These are phyloP conservation scores for Tricholoma saponaceum DNA, from an alignment of 768 basidiomycete species.

Conservation along the genomic window DNA sequence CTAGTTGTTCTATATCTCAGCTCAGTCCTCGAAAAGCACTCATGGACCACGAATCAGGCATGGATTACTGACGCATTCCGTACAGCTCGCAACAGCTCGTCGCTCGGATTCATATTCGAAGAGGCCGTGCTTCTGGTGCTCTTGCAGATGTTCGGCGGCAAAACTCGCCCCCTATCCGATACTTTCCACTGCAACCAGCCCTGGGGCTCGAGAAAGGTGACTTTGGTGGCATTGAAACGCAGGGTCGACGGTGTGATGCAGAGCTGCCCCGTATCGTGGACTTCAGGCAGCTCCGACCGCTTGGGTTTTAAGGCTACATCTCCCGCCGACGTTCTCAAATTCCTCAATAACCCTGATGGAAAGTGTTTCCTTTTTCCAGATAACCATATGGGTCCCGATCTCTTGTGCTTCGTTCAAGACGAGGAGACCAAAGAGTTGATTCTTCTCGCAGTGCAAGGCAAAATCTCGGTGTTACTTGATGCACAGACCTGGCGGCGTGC, in stretches of 20 bases:
- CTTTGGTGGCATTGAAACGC: constrained; percentile 11
- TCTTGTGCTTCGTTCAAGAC: constrained; percentile 9
- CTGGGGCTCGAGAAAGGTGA: too few relatives aligned
- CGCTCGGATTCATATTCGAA: neutral
- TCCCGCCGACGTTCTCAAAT: too few relatives aligned
- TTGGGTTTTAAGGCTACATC: too few relatives aligned
- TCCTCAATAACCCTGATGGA: too few relatives aligned
- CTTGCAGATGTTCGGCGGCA: too few relatives aligned
- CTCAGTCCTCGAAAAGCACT: neutral
- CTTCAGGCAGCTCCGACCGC: too few relatives aligned
- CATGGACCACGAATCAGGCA: too few relatives aligned
- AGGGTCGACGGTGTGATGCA: neutral
- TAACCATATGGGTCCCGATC: constrained; percentile 7
- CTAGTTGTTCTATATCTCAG: neutral
- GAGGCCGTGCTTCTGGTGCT: too few relatives aligned
- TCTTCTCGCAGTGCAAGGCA: neutral
- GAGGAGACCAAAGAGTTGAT: constrained; percentile 7
- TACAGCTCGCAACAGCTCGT: neutral
- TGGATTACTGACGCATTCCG: too few relatives aligned
- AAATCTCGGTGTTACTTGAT: neutral
- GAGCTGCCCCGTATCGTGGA: constrained; percentile 7
- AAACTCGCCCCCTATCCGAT: too few relatives aligned
- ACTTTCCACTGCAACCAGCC: neutral
- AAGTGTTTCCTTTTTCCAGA: constrained; percentile 12
- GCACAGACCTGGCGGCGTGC: neutral